phyloP scores from a whole-genome alignment of 352 stramenopile genomes.

The Pythium chondricola region DNA sequence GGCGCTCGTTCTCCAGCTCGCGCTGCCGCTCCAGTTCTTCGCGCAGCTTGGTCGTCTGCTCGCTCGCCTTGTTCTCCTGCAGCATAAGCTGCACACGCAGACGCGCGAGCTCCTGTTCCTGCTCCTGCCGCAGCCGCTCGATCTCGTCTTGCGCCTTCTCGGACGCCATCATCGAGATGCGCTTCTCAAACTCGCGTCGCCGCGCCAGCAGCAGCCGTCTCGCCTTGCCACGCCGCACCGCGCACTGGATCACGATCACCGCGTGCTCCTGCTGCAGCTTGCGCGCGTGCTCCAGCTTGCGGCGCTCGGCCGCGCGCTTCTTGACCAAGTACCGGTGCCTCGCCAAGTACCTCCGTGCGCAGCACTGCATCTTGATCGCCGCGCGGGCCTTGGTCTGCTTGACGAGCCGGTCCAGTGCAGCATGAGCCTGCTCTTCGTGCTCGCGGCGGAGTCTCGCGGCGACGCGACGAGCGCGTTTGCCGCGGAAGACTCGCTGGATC shows the following conservation, averaged over 20 bases:
- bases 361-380: slow-evolving; percentile 69
- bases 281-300: slow-evolving; percentile 20
- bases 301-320: slow-evolving; percentile 24
- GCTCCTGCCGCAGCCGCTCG: slow-evolving; percentile 57
- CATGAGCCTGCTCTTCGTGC: slow-evolving; percentile 39
- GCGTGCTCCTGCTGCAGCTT: slow-evolving; percentile 37
- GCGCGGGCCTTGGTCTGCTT: slow-evolving; percentile 48
- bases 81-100: slow-evolving; percentile 62
- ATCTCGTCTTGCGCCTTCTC: slow-evolving; percentile 81
- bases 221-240: slow-evolving; percentile 38
- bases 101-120: slow-evolving; percentile 59
- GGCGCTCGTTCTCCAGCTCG: slow-evolving; percentile 36
- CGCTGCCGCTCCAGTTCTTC: slow-evolving; percentile 39
- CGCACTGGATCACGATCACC: slow-evolving; percentile 62
- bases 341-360: slow-evolving; percentile 44
- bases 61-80: slow-evolving; percentile 42
- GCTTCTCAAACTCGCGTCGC: slow-evolving; percentile 66
- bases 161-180: slow-evolving; percentile 75
- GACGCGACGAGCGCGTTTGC: slow-evolving; percentile 37
- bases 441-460: slow-evolving; percentile 27
- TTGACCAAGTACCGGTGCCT: slow-evolving; percentile 26
- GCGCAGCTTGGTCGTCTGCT: slow-evolving; percentile 36
- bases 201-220: slow-evolving; percentile 29
- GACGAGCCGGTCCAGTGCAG: slow-evolving; percentile 53
- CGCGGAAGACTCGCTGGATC: slow-evolving; percentile 65